Evolutionary conservation across 805 yeast genomes (phyloP).

Genomic region (Nakazawaea ishiwadae): DNA sequence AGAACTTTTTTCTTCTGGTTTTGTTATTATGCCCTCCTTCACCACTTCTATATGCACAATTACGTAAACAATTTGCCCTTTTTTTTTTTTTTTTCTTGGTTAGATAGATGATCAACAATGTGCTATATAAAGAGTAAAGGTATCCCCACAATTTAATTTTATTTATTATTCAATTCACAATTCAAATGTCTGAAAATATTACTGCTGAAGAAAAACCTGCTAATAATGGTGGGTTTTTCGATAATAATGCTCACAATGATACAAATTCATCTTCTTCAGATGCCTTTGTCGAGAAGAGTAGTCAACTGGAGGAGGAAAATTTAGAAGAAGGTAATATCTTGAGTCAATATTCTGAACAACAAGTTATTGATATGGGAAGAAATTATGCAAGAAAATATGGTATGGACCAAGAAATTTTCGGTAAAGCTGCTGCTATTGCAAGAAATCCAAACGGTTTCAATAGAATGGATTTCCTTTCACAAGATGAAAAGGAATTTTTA

Average conservation of each 20-base stretch:
- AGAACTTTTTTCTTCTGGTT: no score
- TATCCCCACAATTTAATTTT: no score
- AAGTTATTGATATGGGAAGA: slow-evolving; percentile 67
- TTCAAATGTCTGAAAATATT: neutral
- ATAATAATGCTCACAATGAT: slow-evolving; percentile 2
- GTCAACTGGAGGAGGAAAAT: neutral
- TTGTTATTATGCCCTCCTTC: no score
- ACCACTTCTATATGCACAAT: neutral
- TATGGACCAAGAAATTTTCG: slow-evolving; percentile 55
- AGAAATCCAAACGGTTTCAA: slow-evolving; percentile 54
- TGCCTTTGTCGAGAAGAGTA: slow-evolving; percentile 6
- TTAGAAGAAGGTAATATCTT: slow-evolving; percentile 37
- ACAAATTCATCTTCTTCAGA: slow-evolving; percentile 10
- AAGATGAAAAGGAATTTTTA: slow-evolving; percentile 49
- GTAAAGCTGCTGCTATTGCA: slow-evolving; percentile 64
- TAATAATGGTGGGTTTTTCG: neutral
- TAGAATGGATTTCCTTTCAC: slow-evolving; percentile 49
- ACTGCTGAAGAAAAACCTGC: neutral
- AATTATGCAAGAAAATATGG: slow-evolving; percentile 54
- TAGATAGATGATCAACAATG: no score
- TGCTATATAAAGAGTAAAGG: no score
- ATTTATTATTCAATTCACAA: no score
- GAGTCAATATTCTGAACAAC: slow-evolving; percentile 53
- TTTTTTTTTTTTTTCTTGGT: neutral
- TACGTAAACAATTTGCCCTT: neutral